Base-by-base conservation (phyloP, 306 rosid genomes). In the Lathyrus tuberosus region DNA sequence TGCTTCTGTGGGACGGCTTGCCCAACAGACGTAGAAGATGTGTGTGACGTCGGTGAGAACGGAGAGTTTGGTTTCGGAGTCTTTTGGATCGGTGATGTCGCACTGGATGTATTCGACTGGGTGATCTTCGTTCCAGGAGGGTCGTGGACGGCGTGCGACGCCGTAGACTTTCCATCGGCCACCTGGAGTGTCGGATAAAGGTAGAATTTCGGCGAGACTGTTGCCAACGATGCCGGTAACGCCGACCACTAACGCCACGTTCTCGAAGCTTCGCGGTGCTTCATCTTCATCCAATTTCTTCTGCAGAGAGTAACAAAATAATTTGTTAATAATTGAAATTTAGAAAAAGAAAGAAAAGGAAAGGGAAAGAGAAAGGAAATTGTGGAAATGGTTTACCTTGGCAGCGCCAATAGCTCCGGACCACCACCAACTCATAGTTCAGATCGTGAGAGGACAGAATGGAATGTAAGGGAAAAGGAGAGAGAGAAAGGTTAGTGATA, bases 141-240 rank as follows among this genome's bases (percentile, higher is more conserved):
- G 93, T 0, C 89, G 85, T 12, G 91, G 86, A 4, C 96, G 82
- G 26, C 96, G 89, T 2, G 92, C 96, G 0, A 89, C 89, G 49
- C 96, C 92, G 75, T 89, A 89, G 47, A 89, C 90, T 38, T 89
- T 86, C 96, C 96, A 89, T 48, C 87, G 86, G 0, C 90, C 96
- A 12, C 88, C 90, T 12, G 96, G 96, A 3, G 96, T 85, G 74
- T 89, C 90, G 3, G 85, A 44, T 28, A 87, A 82, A 0, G 96
- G 96, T 1, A 89, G 87, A 24, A 89, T 89, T 65, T 89, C 96
- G 12, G 96, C 92, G 4, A 89, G 81, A 82, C 96, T 89, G 43
- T 89, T 89, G 56, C 92, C 90, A 0, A 89, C 92, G 59, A 89
- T 85, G 35, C 92, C 92, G 0, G 96, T 87, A 2, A 89, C 85